phyloP scores from a whole-genome alignment of 2,329 filamentous ascomycete species.

The Penicillium olsonii region DNA sequence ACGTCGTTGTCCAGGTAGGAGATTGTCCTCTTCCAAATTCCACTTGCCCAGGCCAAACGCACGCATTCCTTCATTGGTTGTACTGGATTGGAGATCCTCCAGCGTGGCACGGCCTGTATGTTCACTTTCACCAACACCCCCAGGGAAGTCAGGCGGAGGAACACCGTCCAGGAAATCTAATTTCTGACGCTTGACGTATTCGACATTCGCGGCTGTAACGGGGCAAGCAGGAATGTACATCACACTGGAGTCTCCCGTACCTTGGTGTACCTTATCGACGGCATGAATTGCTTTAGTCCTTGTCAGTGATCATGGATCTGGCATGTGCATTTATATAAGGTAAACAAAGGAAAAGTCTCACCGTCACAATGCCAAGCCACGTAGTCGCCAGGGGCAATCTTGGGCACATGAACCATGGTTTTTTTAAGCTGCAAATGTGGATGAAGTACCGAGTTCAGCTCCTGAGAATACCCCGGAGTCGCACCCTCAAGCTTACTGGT shows the following conservation, averaged over 20 bases:
- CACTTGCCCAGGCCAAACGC: background rate
- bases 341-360: background rate
- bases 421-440: conserved; percentile 1
- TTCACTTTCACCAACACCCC: background rate
- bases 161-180: background rate
- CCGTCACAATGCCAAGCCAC: conserved; percentile 5
- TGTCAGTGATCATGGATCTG: background rate
- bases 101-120: background rate
- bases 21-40: background rate
- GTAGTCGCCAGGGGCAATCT: conserved; percentile 4
- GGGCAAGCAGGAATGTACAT: background rate
- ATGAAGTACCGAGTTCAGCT: conserved; percentile 1
- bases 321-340: no score
- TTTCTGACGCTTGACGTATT: background rate
- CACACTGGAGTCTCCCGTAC: conserved; percentile 6
- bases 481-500: conserved; percentile 5
- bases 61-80: background rate
- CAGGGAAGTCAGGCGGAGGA: background rate
- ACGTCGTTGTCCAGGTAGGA: background rate
- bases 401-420: conserved; percentile 3
- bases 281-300: background rate
- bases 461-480: conserved; percentile 3
- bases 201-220: background rate
- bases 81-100: background rate
- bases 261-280: conserved; percentile 4